Percentiles rank a stretch among this genome's conserved stretches.
These are phyloP conservation scores for Metschnikowia corniflorae DNA, from an alignment of 805 yeast species.

Conservation along the genomic window DNA sequence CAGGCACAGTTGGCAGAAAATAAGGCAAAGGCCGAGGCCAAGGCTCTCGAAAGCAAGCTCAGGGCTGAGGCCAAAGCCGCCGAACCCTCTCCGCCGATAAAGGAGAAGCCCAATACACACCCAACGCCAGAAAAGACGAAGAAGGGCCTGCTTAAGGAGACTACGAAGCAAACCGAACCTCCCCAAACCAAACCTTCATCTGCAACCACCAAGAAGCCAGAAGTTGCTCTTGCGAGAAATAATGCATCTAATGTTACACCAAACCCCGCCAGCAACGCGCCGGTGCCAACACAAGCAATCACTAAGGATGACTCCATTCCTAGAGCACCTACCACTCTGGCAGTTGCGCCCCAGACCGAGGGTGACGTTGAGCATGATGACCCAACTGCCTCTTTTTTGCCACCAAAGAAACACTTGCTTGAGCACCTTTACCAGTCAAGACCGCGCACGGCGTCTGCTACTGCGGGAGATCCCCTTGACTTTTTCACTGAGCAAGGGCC, in stretches of 20 bases:
- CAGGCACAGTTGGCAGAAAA: constrained; percentile 11
- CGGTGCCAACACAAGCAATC: not conserved
- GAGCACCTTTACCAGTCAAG: constrained; percentile 36
- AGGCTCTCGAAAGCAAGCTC: not conserved
- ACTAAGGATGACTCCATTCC: not conserved
- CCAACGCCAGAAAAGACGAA: not conserved
- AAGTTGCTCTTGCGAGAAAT: not conserved
- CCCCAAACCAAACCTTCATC: not conserved
- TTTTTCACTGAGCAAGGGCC: constrained; percentile 4
- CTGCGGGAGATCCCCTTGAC: constrained; percentile 10
- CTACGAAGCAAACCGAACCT: not conserved
- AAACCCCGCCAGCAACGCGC: not conserved
- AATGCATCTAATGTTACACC: not conserved
- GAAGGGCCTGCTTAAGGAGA: not conserved
- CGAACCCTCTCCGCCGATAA: not conserved
- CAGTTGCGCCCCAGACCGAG: not conserved
- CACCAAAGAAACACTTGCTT: constrained; percentile 24
- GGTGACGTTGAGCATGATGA: constrained; percentile 1
- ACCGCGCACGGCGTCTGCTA: constrained; percentile 20
- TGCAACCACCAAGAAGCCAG: not conserved
- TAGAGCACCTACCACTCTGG: not conserved
- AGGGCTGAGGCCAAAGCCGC: not conserved
- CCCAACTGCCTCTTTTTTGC: not conserved
- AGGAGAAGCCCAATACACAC: not conserved
- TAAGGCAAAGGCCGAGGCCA: constrained; percentile 5